Evolutionary conservation across 2,329 filamentous ascomycete genomes (phyloP).

Genomic region (Mollisiaceae sp.): DNA sequence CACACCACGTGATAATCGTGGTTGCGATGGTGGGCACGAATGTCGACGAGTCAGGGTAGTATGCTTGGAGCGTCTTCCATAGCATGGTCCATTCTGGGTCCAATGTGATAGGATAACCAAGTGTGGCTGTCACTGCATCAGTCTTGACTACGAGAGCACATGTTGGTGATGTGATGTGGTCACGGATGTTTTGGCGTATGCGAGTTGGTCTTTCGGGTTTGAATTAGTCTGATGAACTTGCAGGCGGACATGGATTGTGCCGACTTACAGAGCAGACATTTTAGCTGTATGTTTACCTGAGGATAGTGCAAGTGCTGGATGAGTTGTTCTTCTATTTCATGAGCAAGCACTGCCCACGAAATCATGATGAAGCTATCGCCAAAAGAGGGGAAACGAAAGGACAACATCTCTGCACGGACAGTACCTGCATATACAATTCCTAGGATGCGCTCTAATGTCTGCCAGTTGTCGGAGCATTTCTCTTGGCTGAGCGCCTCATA

Average conservation of each 20-base stretch:
- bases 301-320: neutral
- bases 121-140: constrained; percentile 23
- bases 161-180: constrained; percentile 26
- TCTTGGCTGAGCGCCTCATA: neutral
- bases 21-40: constrained; percentile 47
- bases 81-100: constrained; percentile 53
- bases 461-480: neutral
- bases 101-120: constrained; percentile 49
- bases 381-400: neutral
- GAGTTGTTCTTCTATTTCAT: neutral
- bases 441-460: neutral
- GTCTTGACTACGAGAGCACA: constrained; percentile 18
- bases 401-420: neutral
- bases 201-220: constrained; percentile 27
- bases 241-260: neutral
- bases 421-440: neutral
- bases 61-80: constrained; percentile 44
- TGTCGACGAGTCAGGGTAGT: constrained; percentile 48
- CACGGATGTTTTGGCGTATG: constrained; percentile 30
- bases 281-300: neutral
- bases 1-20: constrained; percentile 48
- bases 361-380: neutral
- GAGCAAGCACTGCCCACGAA: neutral
- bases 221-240: neutral
- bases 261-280: constrained; percentile 18